Base-by-base conservation (phyloP, 2,329 filamentous ascomycete genomes). In the Oidium heveae region DNA sequence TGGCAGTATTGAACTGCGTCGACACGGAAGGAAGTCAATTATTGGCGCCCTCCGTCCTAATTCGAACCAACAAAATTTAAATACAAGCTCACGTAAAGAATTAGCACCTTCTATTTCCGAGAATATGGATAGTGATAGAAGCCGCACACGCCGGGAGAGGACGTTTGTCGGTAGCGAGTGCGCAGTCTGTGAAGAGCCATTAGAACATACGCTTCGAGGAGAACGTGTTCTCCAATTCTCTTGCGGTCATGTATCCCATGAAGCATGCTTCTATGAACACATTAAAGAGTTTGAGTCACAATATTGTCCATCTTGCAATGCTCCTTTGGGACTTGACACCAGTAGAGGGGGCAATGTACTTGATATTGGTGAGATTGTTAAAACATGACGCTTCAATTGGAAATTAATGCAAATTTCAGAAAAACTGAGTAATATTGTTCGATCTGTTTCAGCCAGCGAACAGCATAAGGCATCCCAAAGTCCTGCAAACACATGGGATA, bases 201-300 rank as follows among this genome's bases (percentile, higher is more conserved):
- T 98, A 58, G 91, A 96, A 68, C 89, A 96, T 67, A 98, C 87
- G 3, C 74, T 98, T 50, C 84, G 85, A 53, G 91, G 91, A 57
- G 91, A 98, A 70, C 80, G 87, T 60, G 87, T 98, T 58, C 72
- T 98, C 54, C 91, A 96, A 66, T 91, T 98, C 63, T 93, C 88
- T 6, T 98, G 91, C 68, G 78, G 82, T n/a, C 91, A 98, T 68
- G 89, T 98, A 57, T 87, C 89, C 12, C 91, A 98, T 66, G 91
- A 96, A 68, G 91, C 89, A 37, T 98, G 91, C 69, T 96, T 98
- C 66, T 96, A 96, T 70, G 91, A 98, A 68, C 95, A 93, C 66
- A 94, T 98, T 62, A 84, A 86, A 63, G 89, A 95, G 64, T 84
- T 89, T 56, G 88, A 96, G 61, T 85, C 85, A 54, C 87, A 96